Percentiles rank a stretch among this genome's conserved stretches.
Evolutionary conservation across 2,329 filamentous ascomycete species (phyloP).

Genomic region (Chaetomium sp.): DNA sequence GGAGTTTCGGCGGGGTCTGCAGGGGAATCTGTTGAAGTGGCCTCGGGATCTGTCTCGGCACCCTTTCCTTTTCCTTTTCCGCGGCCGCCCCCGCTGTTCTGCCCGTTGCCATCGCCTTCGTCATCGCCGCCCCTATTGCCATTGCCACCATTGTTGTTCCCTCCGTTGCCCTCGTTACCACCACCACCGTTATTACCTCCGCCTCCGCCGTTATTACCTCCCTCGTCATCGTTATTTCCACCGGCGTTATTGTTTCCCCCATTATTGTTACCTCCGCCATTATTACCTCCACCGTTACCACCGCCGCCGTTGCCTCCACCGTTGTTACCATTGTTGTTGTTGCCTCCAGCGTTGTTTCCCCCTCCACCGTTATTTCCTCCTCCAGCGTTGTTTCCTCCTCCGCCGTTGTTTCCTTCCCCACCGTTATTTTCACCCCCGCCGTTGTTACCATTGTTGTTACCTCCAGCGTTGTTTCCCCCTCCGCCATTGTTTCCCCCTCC

Average conservation of each 20-base stretch:
- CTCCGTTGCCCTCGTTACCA: constrained; percentile 20
- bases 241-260: too few species aligned
- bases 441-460: constrained; percentile 11
- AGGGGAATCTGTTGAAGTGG: not conserved
- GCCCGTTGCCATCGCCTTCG: not conserved
- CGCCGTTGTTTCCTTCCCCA: too few species aligned
- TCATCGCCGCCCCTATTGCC: not conserved
- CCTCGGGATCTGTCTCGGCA: not conserved
- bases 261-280: too few species aligned
- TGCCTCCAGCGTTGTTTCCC: constrained; percentile 25
- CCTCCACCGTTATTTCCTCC: not conserved
- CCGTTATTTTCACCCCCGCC: too few species aligned
- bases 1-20: not conserved
- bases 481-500: constrained; percentile 10
- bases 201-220: constrained; percentile 13
- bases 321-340: constrained; percentile 16
- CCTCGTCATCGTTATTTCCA: not conserved
- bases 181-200: not conserved
- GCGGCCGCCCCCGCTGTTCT: not conserved
- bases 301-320: not conserved
- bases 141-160: constrained; percentile 2
- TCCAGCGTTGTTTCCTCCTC: too few species aligned
- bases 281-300: constrained; percentile 16
- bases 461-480: not conserved
- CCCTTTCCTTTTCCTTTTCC: not conserved